These are phyloP conservation scores for Eucalyptus erythrocorys DNA, from an alignment of 345 rosid species.

Conservation along the genomic window DNA sequence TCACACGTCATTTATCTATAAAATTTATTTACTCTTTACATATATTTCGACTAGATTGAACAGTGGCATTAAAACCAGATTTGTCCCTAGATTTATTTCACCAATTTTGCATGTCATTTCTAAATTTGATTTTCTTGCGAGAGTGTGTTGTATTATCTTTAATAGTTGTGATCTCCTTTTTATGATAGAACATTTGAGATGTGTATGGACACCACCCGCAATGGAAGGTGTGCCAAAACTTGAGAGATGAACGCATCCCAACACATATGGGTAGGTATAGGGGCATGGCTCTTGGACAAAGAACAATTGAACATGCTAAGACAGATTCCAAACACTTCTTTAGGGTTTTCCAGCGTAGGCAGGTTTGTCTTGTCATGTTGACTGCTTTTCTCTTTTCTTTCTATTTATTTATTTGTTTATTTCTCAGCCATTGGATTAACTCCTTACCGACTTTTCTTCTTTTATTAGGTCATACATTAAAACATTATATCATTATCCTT, in stretches of 20 bases:
- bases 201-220: background rate
- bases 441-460: background rate
- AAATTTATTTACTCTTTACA: background rate
- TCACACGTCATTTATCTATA: background rate
- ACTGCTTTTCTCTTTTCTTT: background rate
- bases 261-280: background rate
- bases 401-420: accelerated
- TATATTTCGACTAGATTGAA: background rate
- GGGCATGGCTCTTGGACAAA: background rate
- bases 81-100: too few relatives aligned
- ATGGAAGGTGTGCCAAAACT: background rate
- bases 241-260: background rate
- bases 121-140: background rate
- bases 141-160: background rate
- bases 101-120: background rate
- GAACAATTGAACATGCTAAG: background rate
- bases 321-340: background rate
- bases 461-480: background rate
- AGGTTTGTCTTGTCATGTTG: background rate
- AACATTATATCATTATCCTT: background rate
- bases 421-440: background rate
- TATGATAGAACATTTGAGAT: background rate
- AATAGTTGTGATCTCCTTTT: background rate
- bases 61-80: background rate
- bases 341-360: background rate